phyloP scores from a whole-genome alignment of 306 rosid genomes.

The Cicer chorassanicum region DNA sequence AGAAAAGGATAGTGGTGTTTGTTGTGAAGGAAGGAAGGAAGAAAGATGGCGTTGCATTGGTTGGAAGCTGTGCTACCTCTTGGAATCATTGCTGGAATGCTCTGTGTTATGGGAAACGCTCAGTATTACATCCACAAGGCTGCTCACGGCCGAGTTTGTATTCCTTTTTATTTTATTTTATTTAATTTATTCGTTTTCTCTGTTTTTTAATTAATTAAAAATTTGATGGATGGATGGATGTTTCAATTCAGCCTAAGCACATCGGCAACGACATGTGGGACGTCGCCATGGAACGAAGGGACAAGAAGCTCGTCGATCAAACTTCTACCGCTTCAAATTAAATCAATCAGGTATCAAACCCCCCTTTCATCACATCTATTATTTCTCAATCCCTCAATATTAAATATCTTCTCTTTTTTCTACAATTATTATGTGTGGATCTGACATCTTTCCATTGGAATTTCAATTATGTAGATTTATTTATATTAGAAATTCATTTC shows the following conservation, averaged over 20 bases:
- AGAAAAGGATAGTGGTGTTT: not conserved
- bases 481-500: not conserved
- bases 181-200: not conserved
- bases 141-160: conserved; percentile 81
- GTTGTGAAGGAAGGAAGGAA: not conserved
- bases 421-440: not conserved
- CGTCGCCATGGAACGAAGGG: conserved; percentile 95
- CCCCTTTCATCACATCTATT: no score
- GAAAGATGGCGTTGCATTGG: conserved; percentile 64
- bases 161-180: not conserved
- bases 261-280: conserved; percentile 94
- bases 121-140: conserved; percentile 89
- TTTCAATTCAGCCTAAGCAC: conserved; percentile 77
- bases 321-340: conserved; percentile 52
- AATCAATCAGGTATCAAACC: not conserved
- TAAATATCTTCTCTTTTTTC: no score
- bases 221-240: not conserved
- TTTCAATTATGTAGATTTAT: not conserved
- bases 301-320: conserved; percentile 77
- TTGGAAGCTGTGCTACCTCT: conserved; percentile 81
- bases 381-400: no score
- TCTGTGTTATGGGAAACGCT: conserved; percentile 86
- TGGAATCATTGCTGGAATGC: conserved; percentile 92
- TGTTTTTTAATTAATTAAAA: not conserved
- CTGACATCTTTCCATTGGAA: not conserved